Percentiles rank a stretch among this genome's conserved stretches.
Evolutionary conservation across 306 rosid genomes (phyloP).

Genomic region (Quercus suber): DNA sequence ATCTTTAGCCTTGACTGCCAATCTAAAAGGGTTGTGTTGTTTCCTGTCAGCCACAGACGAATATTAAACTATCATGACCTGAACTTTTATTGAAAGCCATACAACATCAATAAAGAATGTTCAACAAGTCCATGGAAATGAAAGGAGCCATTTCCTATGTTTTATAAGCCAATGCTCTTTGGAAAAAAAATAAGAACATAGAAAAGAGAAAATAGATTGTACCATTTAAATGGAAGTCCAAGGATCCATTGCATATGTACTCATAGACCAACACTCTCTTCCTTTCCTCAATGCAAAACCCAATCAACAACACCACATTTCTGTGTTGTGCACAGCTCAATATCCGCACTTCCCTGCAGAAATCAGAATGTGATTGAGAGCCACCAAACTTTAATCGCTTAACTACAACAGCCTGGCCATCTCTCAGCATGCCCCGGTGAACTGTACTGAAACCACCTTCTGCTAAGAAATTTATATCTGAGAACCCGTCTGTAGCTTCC

Average conservation of each 20-base stretch:
- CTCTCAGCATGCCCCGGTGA: conserved; percentile 71
- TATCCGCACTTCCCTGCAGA: conserved; percentile 83
- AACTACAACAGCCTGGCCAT: conserved; percentile 92
- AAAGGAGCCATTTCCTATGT: not conserved
- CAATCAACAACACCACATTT: conserved; percentile 84
- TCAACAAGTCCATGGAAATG: not conserved
- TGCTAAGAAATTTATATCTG: conserved; percentile 65
- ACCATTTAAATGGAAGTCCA: conserved; percentile 90
- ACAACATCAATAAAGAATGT: not conserved
- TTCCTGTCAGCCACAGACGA: conserved; percentile 46
- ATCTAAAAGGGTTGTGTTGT: conserved; percentile 41
- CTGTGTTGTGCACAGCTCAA: conserved; percentile 99
- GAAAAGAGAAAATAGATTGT: conserved; percentile 10
- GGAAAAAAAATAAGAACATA: not conserved
- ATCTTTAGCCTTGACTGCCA: conserved; percentile 80
- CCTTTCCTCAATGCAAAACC: conserved; percentile 69
- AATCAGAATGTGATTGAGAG: conserved; percentile 79
- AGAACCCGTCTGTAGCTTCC: conserved; percentile 77
- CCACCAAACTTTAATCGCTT: conserved; percentile 85
- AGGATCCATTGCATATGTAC: conserved; percentile 81
- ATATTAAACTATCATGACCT: not conserved
- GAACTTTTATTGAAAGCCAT: not conserved
- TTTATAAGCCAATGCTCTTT: not conserved
- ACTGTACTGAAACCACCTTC: conserved; percentile 89
- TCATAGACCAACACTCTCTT: conserved; percentile 81